phyloP scores from a whole-genome alignment of 495 filamentous ascomycete genomes.

The Penicillium paxilli region DNA sequence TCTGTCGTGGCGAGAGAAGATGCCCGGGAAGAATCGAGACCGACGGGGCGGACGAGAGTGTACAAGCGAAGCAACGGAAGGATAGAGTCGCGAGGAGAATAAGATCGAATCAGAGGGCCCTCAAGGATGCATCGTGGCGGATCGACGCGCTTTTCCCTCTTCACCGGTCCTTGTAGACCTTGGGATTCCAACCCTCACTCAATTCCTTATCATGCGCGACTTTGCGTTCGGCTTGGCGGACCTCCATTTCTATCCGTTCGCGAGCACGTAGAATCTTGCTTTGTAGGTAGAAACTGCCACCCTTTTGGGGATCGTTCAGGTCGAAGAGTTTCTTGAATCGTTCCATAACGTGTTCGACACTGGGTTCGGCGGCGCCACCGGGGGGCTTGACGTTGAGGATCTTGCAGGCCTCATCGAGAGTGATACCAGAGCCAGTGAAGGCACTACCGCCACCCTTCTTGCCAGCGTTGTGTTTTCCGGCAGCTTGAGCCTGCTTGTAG shows the following conservation, averaged over 20 bases:
- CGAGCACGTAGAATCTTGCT: conserved; percentile 91
- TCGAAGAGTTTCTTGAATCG: conserved; percentile 96
- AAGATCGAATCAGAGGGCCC: neutral
- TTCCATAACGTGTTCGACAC: conserved; percentile 74
- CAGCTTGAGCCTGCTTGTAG: conserved; percentile 86
- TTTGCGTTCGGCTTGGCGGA: conserved; percentile 48
- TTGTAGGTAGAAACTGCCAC: conserved; percentile 96
- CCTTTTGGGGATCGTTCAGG: conserved; percentile 88
- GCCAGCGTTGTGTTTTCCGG: conserved; percentile 74
- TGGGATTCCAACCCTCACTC: conserved; percentile 87
- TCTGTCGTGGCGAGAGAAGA: neutral
- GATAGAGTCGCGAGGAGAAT: neutral
- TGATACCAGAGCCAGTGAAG: conserved; percentile 68
- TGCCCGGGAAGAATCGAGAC: neutral
- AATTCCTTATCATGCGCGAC: conserved; percentile 63
- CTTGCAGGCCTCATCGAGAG: conserved; percentile 94
- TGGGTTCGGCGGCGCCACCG: conserved; percentile 71
- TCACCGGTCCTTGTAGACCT: conserved; percentile 87
- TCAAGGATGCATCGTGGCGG: neutral
- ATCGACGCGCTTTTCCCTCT: too few species aligned
- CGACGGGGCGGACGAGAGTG: neutral
- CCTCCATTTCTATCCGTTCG: conserved; percentile 87
- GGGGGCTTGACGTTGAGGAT: conserved; percentile 96
- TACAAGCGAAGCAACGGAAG: conserved; percentile 4
- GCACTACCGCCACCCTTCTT: conserved; percentile 49